Percentiles rank a stretch among this genome's conserved stretches.
phyloP scores from a whole-genome alignment of 345 rosid species.

The Bruguiera gymnorhiza region DNA sequence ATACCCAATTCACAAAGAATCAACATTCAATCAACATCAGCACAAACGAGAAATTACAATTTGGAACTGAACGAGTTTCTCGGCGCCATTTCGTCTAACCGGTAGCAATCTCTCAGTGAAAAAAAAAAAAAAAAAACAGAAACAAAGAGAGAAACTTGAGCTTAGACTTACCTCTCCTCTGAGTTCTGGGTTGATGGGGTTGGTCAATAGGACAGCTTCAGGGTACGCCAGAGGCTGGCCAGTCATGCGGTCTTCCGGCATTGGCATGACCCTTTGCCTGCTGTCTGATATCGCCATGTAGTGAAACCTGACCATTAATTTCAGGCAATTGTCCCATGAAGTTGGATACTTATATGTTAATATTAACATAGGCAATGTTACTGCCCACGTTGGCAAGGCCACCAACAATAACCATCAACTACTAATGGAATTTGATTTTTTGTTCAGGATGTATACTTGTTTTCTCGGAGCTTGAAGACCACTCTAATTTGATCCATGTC shows the following conservation, averaged over 20 bases:
- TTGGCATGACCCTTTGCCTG: slow-evolving; percentile 18
- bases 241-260: slow-evolving; percentile 1
- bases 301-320: slow-evolving; percentile 6
- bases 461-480: slow-evolving; percentile 15
- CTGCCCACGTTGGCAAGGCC: no score
- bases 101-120: not conserved
- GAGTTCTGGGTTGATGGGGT: not conserved
- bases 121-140: not conserved
- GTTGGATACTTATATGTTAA: no score
- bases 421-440: not conserved
- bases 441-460: slow-evolving; percentile 7
- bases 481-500: slow-evolving; percentile 20
- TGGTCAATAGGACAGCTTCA: slow-evolving; percentile 19
- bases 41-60: no score
- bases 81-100: not conserved
- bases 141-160: no score
- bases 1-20: not conserved
- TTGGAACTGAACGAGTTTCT: not conserved
- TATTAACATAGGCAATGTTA: no score
- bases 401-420: not conserved
- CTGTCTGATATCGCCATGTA: slow-evolving; percentile 15
- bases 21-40: not conserved
- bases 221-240: slow-evolving; percentile 14
- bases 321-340: not conserved
- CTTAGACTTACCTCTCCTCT: slow-evolving; percentile 14